A percentile compares a stretch with the other conserved stretches of the same genome.
Evolutionary conservation across 2,329 filamentous ascomycete genomes (phyloP).

Genomic region (Pseudogymnoascus sp.): DNA sequence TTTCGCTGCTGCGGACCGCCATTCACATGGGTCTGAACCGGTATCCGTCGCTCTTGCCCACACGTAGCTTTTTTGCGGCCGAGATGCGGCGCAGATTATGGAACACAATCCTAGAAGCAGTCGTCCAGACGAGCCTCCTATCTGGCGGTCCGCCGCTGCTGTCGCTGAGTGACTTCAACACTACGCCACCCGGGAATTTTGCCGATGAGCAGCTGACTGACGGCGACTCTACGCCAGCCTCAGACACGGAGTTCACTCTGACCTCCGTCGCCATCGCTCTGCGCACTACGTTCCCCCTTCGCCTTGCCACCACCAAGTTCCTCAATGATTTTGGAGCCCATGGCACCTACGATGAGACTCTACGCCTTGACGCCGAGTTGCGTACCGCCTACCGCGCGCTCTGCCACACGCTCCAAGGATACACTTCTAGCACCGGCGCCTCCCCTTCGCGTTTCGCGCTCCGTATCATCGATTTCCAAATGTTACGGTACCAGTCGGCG

Average conservation of each 20-base stretch:
- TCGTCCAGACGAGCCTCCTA: conserved; percentile 37
- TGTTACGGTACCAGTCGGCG: conserved; percentile 46
- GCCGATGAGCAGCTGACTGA: conserved; percentile 40
- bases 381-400: conserved; percentile 36
- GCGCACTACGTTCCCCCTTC: conserved; percentile 34
- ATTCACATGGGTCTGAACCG: conserved; percentile 44
- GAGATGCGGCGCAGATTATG: conserved; percentile 45
- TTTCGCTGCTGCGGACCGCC: conserved; percentile 31
- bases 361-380: conserved; percentile 37
- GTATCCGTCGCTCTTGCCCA: conserved; percentile 36
- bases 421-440: conserved; percentile 9
- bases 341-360: conserved; percentile 36
- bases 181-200: conserved; percentile 39
- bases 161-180: conserved; percentile 39
- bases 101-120: conserved; percentile 44
- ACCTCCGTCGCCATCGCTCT: conserved; percentile 35
- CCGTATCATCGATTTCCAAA: conserved; percentile 40
- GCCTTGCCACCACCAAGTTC: conserved; percentile 35
- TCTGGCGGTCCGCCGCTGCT: conserved; percentile 41
- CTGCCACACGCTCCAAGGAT: conserved; percentile 26
- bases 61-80: conserved; percentile 27
- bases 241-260: conserved; percentile 32
- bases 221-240: conserved; percentile 27
- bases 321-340: conserved; percentile 35
- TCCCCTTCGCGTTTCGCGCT: conserved; percentile 33